These are phyloP conservation scores for Psidium guajava DNA, from an alignment of 345 rosid genomes.

Conservation along the genomic window DNA sequence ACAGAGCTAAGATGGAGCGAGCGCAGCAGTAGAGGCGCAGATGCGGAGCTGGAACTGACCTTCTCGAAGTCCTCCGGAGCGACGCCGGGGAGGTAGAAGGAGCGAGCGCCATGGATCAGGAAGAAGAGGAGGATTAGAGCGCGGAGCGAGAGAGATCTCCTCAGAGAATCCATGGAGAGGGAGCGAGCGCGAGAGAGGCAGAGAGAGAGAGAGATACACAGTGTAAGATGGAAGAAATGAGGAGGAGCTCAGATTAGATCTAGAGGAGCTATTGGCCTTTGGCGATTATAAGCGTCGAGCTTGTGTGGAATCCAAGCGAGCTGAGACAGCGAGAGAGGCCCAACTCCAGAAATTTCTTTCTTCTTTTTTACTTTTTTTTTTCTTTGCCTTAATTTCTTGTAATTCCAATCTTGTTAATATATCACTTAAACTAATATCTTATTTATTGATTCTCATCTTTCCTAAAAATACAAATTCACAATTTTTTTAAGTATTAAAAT, in stretches of 20 bases:
- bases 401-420: not conserved
- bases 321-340: not conserved
- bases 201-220: not conserved
- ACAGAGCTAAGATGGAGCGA: not conserved
- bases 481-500: not conserved
- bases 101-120: conserved; percentile 45
- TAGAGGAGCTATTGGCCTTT: not conserved
- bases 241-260: not conserved
- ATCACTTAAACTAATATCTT: no score
- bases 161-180: not conserved
- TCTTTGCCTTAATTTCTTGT: not conserved
- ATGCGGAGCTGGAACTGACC: conserved; percentile 17
- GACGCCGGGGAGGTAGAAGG: conserved; percentile 98
- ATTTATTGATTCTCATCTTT: not conserved
- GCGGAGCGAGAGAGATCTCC: not conserved
- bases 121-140: conserved; percentile 13
- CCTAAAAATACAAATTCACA: not conserved
- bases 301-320: not conserved
- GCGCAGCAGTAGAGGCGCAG: not conserved
- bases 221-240: not conserved
- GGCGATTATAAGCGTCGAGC: not conserved
- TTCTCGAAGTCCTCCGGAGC: conserved; percentile 86
- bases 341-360: not conserved
- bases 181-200: not conserved
- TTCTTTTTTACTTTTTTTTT: not conserved